Evolutionary conservation across 2,329 filamentous ascomycete species (phyloP).

Genomic region (Claviceps monticola): DNA sequence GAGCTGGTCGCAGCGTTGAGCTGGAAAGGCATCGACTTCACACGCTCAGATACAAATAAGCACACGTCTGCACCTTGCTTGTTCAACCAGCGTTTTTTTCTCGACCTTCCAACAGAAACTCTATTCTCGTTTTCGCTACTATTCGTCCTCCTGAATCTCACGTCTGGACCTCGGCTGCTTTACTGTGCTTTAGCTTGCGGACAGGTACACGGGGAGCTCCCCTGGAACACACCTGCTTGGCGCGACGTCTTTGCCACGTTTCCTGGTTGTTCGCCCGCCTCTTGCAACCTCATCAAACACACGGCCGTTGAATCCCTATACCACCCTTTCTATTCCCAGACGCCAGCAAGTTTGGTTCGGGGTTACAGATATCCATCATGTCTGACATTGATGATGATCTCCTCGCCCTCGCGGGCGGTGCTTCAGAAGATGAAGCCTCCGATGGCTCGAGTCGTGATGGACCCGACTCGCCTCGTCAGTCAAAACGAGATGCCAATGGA

Average conservation of each 20-base stretch:
- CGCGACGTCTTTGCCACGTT: not conserved
- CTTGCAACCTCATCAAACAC: not conserved
- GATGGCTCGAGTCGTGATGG: constrained; percentile 40
- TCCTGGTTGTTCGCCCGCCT: not conserved
- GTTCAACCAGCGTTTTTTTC: no score
- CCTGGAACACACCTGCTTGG: not conserved
- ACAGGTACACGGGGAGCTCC: not conserved
- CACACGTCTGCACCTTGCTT: no score
- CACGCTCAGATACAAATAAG: no score
- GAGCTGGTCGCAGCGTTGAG: not conserved
- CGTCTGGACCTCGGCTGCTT: not conserved
- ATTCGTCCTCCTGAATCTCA: no score
- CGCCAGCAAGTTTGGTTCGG: not conserved
- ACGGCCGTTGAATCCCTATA: not conserved
- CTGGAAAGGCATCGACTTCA: no score
- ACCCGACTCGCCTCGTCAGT: constrained; percentile 36
- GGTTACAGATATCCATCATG: constrained; percentile 39
- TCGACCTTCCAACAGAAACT: no score
- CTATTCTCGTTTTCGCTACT: no score
- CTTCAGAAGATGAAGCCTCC: constrained; percentile 44
- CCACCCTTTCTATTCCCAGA: not conserved
- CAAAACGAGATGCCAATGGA: constrained; percentile 17
- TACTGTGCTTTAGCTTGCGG: not conserved
- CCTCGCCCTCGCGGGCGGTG: constrained; percentile 78
- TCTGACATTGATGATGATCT: constrained; percentile 87